Conservation (phyloP, 108 stramenopile genomes). For the Stephanodiscus triporus region DNA sequence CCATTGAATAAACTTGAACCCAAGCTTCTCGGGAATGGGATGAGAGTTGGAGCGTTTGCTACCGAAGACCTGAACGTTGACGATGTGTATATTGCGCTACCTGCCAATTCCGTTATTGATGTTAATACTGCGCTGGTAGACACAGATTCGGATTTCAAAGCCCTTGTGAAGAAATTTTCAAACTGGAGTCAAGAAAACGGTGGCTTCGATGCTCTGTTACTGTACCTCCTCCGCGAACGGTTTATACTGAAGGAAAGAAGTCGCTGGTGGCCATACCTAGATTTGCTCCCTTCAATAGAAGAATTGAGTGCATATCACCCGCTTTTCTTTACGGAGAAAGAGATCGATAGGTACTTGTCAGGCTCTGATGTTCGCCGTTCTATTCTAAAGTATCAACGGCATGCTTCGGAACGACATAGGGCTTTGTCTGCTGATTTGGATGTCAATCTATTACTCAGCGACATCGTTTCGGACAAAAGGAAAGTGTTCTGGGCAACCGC, state of each 20-base stretch:
- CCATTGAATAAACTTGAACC: slow-evolving; percentile 54
- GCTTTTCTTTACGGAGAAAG: slow-evolving; percentile 45
- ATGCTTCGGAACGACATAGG: slow-evolving; percentile 22
- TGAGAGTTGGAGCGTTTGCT: slow-evolving; percentile 66
- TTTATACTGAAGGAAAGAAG: slow-evolving; percentile 54
- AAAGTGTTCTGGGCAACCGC: slow-evolving; percentile 62
- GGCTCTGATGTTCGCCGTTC: slow-evolving; percentile 47
- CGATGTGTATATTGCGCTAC: slow-evolving; percentile 64
- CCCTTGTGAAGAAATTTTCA: slow-evolving; percentile 25
- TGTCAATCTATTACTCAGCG: background rate
- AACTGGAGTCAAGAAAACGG: slow-evolving; percentile 33
- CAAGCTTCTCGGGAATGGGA: slow-evolving; percentile 23
- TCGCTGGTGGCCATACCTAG: slow-evolving; percentile 75
- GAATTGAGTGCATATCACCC: slow-evolving; percentile 47
- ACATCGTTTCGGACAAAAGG: slow-evolving; percentile 25
- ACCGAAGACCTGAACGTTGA: slow-evolving; percentile 48
- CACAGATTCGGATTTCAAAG: slow-evolving; percentile 8
- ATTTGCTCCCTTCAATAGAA: slow-evolving; percentile 57
- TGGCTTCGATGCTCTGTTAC: slow-evolving; percentile 59
- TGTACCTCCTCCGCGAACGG: slow-evolving; percentile 67
- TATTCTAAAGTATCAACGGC: slow-evolving; percentile 29
- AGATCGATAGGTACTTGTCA: slow-evolving; percentile 40
- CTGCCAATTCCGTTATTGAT: slow-evolving; percentile 50
- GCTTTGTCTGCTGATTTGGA: slow-evolving; percentile 28
- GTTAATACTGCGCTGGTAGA: slow-evolving; percentile 39